Evolutionary conservation across 257 asterid genomes (phyloP).

Genomic region (Plantago major): DNA sequence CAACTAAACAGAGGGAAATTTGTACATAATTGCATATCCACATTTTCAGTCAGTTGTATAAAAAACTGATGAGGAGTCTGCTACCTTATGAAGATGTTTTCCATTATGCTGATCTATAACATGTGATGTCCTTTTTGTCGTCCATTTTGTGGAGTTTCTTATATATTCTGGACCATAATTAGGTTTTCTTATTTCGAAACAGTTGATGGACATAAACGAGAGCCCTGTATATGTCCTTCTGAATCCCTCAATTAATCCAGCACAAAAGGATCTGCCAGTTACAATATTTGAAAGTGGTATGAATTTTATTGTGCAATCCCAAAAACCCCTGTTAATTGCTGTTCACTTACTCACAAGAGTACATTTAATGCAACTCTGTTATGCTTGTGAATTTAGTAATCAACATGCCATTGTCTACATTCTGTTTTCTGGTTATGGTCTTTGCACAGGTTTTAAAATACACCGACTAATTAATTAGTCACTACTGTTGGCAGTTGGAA

Average conservation of each 20-base stretch:
- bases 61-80: no score
- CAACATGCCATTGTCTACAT: background rate
- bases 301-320: slow-evolving; percentile 19
- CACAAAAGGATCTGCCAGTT: slow-evolving; percentile 92
- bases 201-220: slow-evolving; percentile 95
- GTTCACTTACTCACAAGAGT: background rate
- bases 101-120: background rate
- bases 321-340: slow-evolving; percentile 11
- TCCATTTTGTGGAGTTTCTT: slow-evolving; percentile 4
- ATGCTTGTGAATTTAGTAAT: background rate
- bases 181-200: slow-evolving; percentile 19
- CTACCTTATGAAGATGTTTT: no score
- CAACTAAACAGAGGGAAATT: background rate
- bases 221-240: slow-evolving; percentile 92
- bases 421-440: no score
- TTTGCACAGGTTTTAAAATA: background rate
- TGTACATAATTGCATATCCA: background rate
- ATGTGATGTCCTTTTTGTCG: slow-evolving; percentile 3
- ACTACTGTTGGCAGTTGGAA: no score
- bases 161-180: slow-evolving; percentile 8
- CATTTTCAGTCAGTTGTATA: no score
- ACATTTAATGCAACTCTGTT: no score
- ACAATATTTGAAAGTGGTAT: slow-evolving; percentile 91
- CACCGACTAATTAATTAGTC: no score
- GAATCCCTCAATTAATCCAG: slow-evolving; percentile 83